A percentile compares a stretch with the other conserved stretches of the same genome.
phyloP scores from a whole-genome alignment of 1,284 basidiomycete genomes.

The Ustilago trichophora region DNA sequence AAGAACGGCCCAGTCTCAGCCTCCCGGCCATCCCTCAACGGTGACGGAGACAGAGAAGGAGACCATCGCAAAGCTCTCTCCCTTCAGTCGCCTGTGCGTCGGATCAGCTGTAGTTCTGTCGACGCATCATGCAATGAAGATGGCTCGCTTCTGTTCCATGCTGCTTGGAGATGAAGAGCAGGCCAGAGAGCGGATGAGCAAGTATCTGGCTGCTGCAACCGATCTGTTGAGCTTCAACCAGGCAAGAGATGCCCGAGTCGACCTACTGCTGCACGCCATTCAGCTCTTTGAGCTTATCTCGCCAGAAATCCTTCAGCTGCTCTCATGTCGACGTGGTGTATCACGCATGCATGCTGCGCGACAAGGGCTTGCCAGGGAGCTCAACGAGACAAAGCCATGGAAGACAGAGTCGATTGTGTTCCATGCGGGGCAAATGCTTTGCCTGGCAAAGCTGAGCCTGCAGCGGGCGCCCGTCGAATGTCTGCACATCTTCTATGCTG shows the following conservation, averaged over 20 bases:
- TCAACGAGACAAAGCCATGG: conserved; percentile 8
- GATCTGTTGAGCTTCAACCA: conserved; percentile 13
- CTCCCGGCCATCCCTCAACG: background rate
- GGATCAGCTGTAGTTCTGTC: conserved; percentile 14
- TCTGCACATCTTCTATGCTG: conserved; percentile 22
- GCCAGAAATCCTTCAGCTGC: conserved; percentile 18
- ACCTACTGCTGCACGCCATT: conserved; percentile 15
- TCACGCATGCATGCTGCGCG: conserved; percentile 18
- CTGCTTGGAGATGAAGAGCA: conserved; percentile 14
- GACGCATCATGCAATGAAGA: conserved; percentile 20
- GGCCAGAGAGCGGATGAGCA: conserved; percentile 6
- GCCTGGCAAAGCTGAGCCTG: conserved; percentile 16
- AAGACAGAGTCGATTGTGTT: conserved; percentile 8
- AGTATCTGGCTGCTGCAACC: conserved; percentile 6
- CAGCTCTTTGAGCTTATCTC: conserved; percentile 18
- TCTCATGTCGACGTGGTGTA: conserved; percentile 17
- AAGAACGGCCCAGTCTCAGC: background rate
- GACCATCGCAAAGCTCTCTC: background rate
- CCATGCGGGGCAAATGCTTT: conserved; percentile 17
- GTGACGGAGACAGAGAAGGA: conserved; percentile 5
- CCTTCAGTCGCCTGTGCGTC: conserved; percentile 18
- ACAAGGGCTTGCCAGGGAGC: background rate
- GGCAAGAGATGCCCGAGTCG: conserved; percentile 10
- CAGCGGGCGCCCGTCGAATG: conserved; percentile 17
- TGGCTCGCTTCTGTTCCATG: conserved; percentile 20